Base-by-base conservation (phyloP, 83 land plant species). In the Thuja plicata region DNA sequence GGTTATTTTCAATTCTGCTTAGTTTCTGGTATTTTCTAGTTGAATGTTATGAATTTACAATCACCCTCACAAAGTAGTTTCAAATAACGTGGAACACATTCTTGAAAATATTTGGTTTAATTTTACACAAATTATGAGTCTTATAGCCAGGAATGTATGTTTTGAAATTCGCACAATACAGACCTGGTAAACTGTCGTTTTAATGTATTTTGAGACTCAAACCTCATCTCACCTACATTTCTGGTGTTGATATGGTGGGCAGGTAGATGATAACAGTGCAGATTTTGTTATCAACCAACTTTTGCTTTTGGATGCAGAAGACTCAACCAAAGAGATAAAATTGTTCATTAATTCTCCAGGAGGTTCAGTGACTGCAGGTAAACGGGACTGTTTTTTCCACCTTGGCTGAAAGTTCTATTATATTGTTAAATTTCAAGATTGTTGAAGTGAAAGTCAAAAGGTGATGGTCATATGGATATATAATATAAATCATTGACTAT, bases 261-360 rank as follows among this genome's bases (percentile, higher is more conserved):
- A 98, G 96, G 95, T 98, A 85, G 99, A 98, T 91, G 96, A 93
- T 76, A 52, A 92, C 60, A 94, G 94, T 46, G 99, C 99, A 13
- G 99, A 98, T 91, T 92, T 95, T 10, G 87, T 98, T 60, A 94
- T 97, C 88, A 97, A 93, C 90, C 99, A 98, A 89, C 92, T 98
- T 48, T 91, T 98, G 27, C 91, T 98, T 87, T 89, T 98, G 55
- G 99, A 98, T 89, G 96, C 99, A 13, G 96, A 96, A 86, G 98
- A 98, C 88, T 91, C 93, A 27, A 88, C 91, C 52, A 97, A 97
- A 86, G 99, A 98, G 48, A 98, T 98, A 78, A 96, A 94, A 76
- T 91, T 98, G 80, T 95, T 98, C 74, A 96, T 98, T 38, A 98
- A 97, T 91, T 98, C 98, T 27, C 99, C 99, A 43, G 99, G 99